Evolutionary conservation across 129 eudicot species (phyloP).

Genomic region (Lactuca saligna): DNA sequence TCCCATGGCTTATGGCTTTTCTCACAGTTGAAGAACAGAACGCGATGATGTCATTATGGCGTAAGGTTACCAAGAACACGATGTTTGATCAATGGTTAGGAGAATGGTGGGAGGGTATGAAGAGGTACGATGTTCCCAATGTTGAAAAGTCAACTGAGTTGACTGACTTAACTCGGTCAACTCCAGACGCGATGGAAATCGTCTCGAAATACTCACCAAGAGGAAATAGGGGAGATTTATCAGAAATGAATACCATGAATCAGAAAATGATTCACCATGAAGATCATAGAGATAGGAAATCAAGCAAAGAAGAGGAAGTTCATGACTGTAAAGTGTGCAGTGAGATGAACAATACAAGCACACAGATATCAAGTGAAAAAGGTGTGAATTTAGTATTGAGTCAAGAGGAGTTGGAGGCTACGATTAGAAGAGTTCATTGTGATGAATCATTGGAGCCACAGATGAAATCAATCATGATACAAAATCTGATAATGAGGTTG

Average conservation of each 20-base stretch:
- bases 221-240: slow-evolving; percentile 2
- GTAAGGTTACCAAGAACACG: slow-evolving; percentile 63
- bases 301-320: slow-evolving; percentile 29
- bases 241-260: slow-evolving; percentile 11
- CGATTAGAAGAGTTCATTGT: slow-evolving; percentile 64
- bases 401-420: slow-evolving; percentile 76
- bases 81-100: slow-evolving; percentile 85
- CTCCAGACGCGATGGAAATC: slow-evolving; percentile 48
- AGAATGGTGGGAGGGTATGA: slow-evolving; percentile 95
- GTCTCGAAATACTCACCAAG: slow-evolving; percentile 48
- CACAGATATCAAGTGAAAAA: slow-evolving; percentile 21
- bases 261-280: slow-evolving; percentile 11
- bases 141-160: slow-evolving; percentile 35
- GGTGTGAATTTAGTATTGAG: slow-evolving; percentile 32
- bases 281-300: slow-evolving; percentile 20
- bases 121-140: slow-evolving; percentile 31
- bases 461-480: slow-evolving; percentile 61
- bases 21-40: slow-evolving; percentile 65
- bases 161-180: slow-evolving; percentile 29
- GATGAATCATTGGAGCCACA: slow-evolving; percentile 62
- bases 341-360: slow-evolving; percentile 39
- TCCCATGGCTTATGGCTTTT: slow-evolving; percentile 78
- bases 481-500: slow-evolving; percentile 75
- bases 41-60: slow-evolving; percentile 72
- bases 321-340: slow-evolving; percentile 25